phyloP scores from a whole-genome alignment of 495 filamentous ascomycete species.

The Penicillium pulvis region DNA sequence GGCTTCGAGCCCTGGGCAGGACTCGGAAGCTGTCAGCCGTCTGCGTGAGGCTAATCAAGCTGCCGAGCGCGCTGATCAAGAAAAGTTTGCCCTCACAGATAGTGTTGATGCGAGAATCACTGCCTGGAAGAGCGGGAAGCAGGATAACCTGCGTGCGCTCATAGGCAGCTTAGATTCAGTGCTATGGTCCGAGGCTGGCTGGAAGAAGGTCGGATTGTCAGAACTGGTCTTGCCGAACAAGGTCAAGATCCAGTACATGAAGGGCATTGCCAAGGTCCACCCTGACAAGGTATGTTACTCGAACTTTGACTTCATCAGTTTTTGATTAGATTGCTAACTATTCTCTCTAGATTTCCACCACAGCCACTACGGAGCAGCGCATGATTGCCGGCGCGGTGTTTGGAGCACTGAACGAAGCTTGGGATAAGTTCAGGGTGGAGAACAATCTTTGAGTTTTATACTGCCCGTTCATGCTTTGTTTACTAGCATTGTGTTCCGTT shows the following conservation, averaged over 20 bases:
- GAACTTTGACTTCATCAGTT: not conserved
- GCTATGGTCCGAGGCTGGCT: slow-evolving; percentile 87
- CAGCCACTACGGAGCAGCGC: slow-evolving; percentile 88
- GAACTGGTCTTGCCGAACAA: slow-evolving; percentile 87
- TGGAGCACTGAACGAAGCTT: slow-evolving; percentile 91
- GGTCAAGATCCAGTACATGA: slow-evolving; percentile 98
- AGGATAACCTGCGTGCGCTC: slow-evolving; percentile 88
- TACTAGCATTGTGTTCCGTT: slow-evolving; percentile 11
- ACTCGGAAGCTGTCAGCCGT: slow-evolving; percentile 68
- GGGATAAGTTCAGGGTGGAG: slow-evolving; percentile 96
- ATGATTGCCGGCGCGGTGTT: slow-evolving; percentile 94
- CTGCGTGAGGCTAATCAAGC: slow-evolving; percentile 80
- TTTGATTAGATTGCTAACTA: slow-evolving; percentile 4
- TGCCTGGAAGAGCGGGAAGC: slow-evolving; percentile 83
- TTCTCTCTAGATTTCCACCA: slow-evolving; percentile 68
- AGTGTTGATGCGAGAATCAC: slow-evolving; percentile 75
- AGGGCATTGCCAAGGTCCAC: slow-evolving; percentile 97
- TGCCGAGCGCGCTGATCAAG: slow-evolving; percentile 81
- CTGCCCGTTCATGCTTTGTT: slow-evolving; percentile 10
- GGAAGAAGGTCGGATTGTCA: slow-evolving; percentile 95
- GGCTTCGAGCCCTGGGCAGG: slow-evolving; percentile 23
- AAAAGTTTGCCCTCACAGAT: slow-evolving; percentile 88
- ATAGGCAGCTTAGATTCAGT: slow-evolving; percentile 86
- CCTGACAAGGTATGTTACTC: slow-evolving; percentile 84
- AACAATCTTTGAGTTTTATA: slow-evolving; percentile 56